A percentile compares a stretch with the other conserved stretches of the same genome.
Conservation (phyloP, 805 yeast species). For the Yarrowia porcina region DNA sequence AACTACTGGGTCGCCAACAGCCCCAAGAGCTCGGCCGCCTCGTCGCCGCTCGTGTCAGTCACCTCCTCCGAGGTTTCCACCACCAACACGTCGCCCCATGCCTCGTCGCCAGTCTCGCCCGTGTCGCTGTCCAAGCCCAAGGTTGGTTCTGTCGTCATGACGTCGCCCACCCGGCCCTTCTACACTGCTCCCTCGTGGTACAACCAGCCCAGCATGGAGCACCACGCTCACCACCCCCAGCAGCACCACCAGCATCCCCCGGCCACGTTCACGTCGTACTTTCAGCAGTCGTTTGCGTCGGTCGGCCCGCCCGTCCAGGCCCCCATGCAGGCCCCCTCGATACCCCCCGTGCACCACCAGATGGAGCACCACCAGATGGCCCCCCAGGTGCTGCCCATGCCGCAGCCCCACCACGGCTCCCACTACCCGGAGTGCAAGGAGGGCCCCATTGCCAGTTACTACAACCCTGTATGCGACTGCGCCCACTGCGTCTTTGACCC, state of each 20-base stretch:
- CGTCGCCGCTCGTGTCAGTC: slow-evolving; percentile 7
- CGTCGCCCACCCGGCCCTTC: slow-evolving; percentile 28
- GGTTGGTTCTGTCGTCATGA: slow-evolving; percentile 4
- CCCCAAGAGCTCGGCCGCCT: slow-evolving; percentile 18
- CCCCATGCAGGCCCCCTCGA: slow-evolving; percentile 7
- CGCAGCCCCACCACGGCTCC: not conserved
- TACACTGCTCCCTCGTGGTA: slow-evolving; percentile 35
- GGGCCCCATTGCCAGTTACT: slow-evolving; percentile 19
- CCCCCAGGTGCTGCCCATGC: slow-evolving; percentile 18
- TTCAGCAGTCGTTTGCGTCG: slow-evolving; percentile 31
- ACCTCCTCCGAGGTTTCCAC: not conserved
- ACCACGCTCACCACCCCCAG: not conserved
- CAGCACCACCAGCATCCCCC: slow-evolving; percentile 1
- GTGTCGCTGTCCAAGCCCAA: slow-evolving; percentile 22
- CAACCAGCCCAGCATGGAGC: slow-evolving; percentile 24
- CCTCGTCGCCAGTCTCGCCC: slow-evolving; percentile 16
- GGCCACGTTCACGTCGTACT: slow-evolving; percentile 28
- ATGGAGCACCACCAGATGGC: not conserved
- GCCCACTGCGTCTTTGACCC: slow-evolving; percentile 24
- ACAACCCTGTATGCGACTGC: slow-evolving; percentile 20
- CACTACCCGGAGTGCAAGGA: slow-evolving; percentile 19
- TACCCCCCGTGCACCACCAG: not conserved
- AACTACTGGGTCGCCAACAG: slow-evolving; percentile 28
- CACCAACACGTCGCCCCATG: slow-evolving; percentile 16
- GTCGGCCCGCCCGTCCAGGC: slow-evolving; percentile 14